phyloP scores from a whole-genome alignment of 805 yeast species.

The Torulaspora gathmanii region DNA sequence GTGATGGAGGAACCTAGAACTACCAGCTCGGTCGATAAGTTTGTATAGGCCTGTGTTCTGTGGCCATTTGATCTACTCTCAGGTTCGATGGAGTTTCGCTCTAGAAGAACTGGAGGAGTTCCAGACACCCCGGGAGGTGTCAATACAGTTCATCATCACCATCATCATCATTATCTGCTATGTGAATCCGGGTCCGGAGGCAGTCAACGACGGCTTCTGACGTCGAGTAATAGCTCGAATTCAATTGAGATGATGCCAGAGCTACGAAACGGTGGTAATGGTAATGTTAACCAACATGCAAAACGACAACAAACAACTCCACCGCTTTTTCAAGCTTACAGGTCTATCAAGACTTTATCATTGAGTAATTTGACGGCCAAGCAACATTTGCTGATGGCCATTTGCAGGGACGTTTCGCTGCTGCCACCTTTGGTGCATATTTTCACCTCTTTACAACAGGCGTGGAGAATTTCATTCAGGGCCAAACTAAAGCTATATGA shows the following conservation, averaged over 20 bases:
- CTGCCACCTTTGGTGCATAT: constrained; percentile 60
- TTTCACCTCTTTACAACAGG: constrained; percentile 38
- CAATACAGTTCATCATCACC: constrained; percentile 20
- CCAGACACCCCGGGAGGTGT: not conserved
- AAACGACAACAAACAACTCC: constrained; percentile 5
- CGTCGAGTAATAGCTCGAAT: constrained; percentile 2
- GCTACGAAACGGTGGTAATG: not conserved
- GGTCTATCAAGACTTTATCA: constrained; percentile 54
- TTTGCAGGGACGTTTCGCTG: constrained; percentile 74
- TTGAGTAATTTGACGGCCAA: constrained; percentile 66
- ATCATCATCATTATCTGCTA: constrained; percentile 20
- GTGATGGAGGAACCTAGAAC: too few relatives aligned
- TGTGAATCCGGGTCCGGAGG: constrained; percentile 7
- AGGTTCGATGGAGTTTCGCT: constrained; percentile 4
- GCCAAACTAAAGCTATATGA: constrained; percentile 24
- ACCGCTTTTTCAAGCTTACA: constrained; percentile 19
- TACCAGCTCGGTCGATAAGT: too few relatives aligned
- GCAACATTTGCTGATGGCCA: constrained; percentile 69
- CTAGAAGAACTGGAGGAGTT: constrained; percentile 2
- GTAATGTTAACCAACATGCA: not conserved
- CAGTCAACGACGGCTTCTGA: constrained; percentile 7
- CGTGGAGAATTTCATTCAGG: constrained; percentile 23
- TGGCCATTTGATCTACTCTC: not conserved
- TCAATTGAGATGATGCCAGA: not conserved
- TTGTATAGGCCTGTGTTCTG: not conserved